Evolutionary conservation across 2,329 filamentous ascomycete species (phyloP), one percentile per base, ranked within the genome.

Genomic region (Diaporthe sp.): DNA sequence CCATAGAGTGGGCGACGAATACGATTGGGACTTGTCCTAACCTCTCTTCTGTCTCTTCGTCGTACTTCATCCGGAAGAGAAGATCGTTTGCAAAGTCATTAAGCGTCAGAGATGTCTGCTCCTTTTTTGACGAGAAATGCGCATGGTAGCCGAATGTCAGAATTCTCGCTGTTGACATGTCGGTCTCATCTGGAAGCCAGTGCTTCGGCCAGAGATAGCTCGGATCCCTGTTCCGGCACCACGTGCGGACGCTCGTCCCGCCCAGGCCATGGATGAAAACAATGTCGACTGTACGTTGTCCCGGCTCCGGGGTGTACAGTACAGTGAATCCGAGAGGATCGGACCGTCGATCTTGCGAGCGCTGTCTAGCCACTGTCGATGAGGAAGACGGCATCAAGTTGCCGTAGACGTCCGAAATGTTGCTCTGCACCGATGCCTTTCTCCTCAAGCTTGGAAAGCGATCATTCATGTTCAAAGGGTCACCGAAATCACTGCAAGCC

Each of bases 231-330:
- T 79, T 73, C 17, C 57, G 50, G 17, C 72, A 80, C 79, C 79
- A 80, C 6, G 79, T 78, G 38, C 60, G 58, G 13, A 73, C 50
- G 28, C 78, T 79, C n/a, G 78, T 77, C 0, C 78, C 79, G 5
- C 76, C 77, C 3, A 81, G 78, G 7, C 80, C 79, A 68, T 80
- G 80, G 7, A 81, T 73, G 72, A 81, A 80, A 2, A 80, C 58
- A 5, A 81, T 77, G 66, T 81, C 78, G 4, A 77, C 76, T 1
- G 75, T 69, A 3, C 76, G 75, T 45, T 75, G 64, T 15, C 64
- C 54, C 28, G 42, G 52, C 19, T 47, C 58, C 9, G 74, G 74
- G 6, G 73, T 47, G 30, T 78, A 67, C 10, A 78, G 30, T 12
- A 78, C 77, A 10, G 42, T 58, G 10, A 78, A 71, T 10, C 76